Evolutionary conservation across 2,329 filamentous ascomycete species (phyloP), one percentile per base, ranked within the genome.

Genomic region (Fusarium sp.): DNA sequence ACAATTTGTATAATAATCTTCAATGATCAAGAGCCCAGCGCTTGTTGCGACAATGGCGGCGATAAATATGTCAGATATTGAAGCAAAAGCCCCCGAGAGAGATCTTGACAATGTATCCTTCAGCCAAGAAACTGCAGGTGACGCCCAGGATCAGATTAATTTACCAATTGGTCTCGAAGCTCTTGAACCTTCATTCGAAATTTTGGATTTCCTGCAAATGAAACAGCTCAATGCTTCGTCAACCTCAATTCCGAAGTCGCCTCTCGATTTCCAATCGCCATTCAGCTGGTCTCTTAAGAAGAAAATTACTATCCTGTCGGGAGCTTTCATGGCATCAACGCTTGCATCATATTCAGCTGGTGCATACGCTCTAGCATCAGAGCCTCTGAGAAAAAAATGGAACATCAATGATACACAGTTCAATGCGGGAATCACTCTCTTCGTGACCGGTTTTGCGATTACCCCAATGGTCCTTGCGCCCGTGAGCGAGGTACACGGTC

Each of bases 381-480:
- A 77, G 0, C 85, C 88, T 31, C 82, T 92, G 78, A 81, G 77
- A 3, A 72, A 78, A 5, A 80, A 86, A 74, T 92, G 89, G 88
- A 71, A 82, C 10, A 79, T 92, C 9, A 85, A 85, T 33, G 75
- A 79, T 20, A 84, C 88, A 8, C 86, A 86, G 4, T 85, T 85
- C 49, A 83, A 88, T 16, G 78, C 87, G 4, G 88, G 88, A 26
- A 87, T 92, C 45, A 91, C 89, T 0, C 78, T 84, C 0, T 92
- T 91, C 77, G 89, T 88, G 7, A 75, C 80, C 44, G 89, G 89
- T 0, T 93, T 92, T 69, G 89, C 82, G 2, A 77, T 90, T 46
- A 86, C 89, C 0, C 90, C 90, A 0, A 91, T 92, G 89, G 79
- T 90, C 4, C 80, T 92, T 1, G 90, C 90, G 0, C 89, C 90